These are phyloP conservation scores for Monilinia fructicola DNA, from an alignment of 2,329 filamentous ascomycete species.

Conservation along the genomic window DNA sequence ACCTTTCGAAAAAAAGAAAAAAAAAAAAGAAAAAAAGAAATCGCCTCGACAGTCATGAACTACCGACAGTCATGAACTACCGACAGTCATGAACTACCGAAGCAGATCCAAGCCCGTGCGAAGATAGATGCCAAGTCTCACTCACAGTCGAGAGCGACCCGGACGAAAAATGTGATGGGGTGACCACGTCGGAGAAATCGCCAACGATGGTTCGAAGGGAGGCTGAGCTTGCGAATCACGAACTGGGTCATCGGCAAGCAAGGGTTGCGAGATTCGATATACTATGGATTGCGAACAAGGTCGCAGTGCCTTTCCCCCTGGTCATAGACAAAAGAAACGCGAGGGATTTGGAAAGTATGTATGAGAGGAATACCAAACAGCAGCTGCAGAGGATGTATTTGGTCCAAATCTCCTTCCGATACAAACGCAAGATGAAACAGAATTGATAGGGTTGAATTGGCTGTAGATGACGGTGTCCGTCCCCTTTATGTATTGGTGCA, in stretches of 20 bases:
- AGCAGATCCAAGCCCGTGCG: too few species aligned
- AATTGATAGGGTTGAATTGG: background rate
- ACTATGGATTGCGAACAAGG: too few species aligned
- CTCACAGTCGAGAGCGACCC: background rate
- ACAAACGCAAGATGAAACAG: background rate
- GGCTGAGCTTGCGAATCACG: too few species aligned
- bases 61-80: background rate
- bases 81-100: too few species aligned
- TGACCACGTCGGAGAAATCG: background rate
- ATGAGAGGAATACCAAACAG: background rate
- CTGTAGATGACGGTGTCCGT: background rate
- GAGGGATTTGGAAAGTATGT: background rate
- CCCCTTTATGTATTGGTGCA: background rate
- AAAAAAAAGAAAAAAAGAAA: too few species aligned
- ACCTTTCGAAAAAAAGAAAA: background rate
- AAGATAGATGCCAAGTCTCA: background rate
- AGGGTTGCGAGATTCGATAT: too few species aligned
- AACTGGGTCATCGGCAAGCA: too few species aligned
- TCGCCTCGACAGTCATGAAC: background rate
- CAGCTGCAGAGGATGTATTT: background rate
- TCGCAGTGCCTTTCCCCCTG: too few species aligned
- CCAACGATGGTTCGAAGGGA: too few species aligned
- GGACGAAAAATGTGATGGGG: background rate
- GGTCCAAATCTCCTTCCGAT: too few species aligned
- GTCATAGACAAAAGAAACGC: too few species aligned